phyloP scores from a whole-genome alignment of 1,284 basidiomycete species.

The Moesziomyces aphidis region DNA sequence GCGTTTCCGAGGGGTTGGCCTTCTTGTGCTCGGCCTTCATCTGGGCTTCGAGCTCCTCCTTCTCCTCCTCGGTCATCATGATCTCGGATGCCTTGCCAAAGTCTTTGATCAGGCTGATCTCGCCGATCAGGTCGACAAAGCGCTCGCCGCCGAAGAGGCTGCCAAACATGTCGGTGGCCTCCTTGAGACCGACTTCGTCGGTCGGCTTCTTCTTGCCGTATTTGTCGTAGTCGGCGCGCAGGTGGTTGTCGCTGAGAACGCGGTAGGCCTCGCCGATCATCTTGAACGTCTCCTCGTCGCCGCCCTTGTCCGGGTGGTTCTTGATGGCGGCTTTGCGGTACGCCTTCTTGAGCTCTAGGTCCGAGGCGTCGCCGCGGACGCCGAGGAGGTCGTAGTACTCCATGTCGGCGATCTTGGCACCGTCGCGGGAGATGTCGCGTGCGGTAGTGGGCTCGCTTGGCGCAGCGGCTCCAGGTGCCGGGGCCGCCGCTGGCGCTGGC shows the following conservation, averaged over 20 bases:
- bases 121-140: conserved; percentile 67
- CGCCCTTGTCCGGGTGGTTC: conserved; percentile 72
- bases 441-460: conserved; percentile 34
- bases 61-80: conserved; percentile 84
- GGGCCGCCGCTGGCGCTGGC: conserved; percentile 20
- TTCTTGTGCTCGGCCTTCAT: conserved; percentile 70
- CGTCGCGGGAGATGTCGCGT: conserved; percentile 62
- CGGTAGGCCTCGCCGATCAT: conserved; percentile 74
- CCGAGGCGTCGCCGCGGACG: conserved; percentile 69
- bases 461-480: conserved; percentile 4
- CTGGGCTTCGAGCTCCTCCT: conserved; percentile 82
- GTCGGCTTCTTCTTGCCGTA: conserved; percentile 79
- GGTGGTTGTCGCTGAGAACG: conserved; percentile 74
- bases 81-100: conserved; percentile 68
- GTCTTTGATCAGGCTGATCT: conserved; percentile 67
- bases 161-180: conserved; percentile 68
- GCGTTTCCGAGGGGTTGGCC: conserved; percentile 32
- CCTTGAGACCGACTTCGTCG: conserved; percentile 66
- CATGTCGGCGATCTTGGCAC: conserved; percentile 66
- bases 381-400: conserved; percentile 68
- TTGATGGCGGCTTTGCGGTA: conserved; percentile 95
- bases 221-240: conserved; percentile 92
- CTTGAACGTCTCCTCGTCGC: conserved; percentile 64
- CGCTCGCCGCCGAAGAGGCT: conserved; percentile 67
- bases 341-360: conserved; percentile 90